phyloP scores from a whole-genome alignment of 257 asterid genomes.

The Lycium barbarum region DNA sequence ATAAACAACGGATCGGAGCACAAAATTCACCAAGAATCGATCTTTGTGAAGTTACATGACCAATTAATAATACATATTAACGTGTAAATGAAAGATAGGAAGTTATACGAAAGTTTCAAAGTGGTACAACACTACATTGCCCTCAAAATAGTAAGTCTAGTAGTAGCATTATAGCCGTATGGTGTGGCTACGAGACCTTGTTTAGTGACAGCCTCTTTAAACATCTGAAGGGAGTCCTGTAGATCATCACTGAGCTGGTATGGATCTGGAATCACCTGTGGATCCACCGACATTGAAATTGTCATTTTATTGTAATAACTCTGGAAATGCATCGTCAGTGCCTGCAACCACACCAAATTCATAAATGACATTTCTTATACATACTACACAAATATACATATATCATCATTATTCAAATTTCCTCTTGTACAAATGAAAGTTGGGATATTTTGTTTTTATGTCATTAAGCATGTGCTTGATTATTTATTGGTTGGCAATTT shows the following conservation, averaged over 20 bases:
- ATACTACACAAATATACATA: no score
- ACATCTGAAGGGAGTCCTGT: constrained; percentile 37
- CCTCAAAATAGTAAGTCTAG: no score
- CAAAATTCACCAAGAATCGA: no score
- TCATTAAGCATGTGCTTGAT: not conserved
- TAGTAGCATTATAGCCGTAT: no score
- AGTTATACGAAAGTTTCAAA: no score
- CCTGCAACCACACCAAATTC: constrained; percentile 26
- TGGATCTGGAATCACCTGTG: constrained; percentile 51
- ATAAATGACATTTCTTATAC: not conserved
- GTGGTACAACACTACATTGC: no score
- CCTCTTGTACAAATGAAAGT: not conserved
- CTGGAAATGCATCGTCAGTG: constrained; percentile 43
- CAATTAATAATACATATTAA: no score
- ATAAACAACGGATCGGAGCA: no score
- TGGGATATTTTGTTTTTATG: not conserved
- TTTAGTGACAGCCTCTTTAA: constrained; percentile 37
- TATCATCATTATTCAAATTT: not conserved
- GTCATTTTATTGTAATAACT: constrained; percentile 51
- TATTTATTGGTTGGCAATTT: not conserved
- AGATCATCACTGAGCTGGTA: constrained; percentile 52
- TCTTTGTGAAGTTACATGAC: no score
- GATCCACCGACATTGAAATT: constrained; percentile 47
- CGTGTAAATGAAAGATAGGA: no score
- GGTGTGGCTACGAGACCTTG: not conserved